A percentile compares a stretch with the other conserved stretches of the same genome.
Evolutionary conservation across 345 rosid species (phyloP).

Genomic region (Reutealis trisperma): DNA sequence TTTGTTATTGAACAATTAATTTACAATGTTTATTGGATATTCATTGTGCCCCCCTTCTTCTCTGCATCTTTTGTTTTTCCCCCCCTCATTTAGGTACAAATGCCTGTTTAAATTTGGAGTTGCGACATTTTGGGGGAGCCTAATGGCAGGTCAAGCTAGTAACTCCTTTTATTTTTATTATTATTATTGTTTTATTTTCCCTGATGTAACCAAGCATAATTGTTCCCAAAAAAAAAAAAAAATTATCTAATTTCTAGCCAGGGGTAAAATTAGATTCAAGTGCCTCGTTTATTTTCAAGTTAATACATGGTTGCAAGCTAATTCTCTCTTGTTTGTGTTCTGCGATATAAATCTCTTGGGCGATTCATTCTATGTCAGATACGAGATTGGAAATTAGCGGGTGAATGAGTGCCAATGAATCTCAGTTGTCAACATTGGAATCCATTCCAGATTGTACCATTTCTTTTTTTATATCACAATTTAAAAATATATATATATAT

Average conservation of each 20-base stretch:
- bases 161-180: not conserved
- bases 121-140: conserved; percentile 13
- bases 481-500: too few relatives aligned
- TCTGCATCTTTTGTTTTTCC: not conserved
- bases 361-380: too few relatives aligned
- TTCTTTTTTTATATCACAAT: too few relatives aligned
- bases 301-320: too few relatives aligned
- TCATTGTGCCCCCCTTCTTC: not conserved
- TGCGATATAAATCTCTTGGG: too few relatives aligned
- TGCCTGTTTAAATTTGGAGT: not conserved
- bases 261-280: not conserved
- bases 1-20: conserved; percentile 25
- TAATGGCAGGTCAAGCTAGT: conserved; percentile 14
- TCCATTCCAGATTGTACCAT: too few relatives aligned
- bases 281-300: too few relatives aligned
- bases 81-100: not conserved
- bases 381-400: too few relatives aligned
- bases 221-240: not conserved
- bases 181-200: not conserved
- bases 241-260: not conserved
- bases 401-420: too few relatives aligned
- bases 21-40: conserved; percentile 5
- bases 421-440: too few relatives aligned
- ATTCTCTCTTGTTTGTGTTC: too few relatives aligned
- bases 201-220: not conserved